Percentiles rank a stretch among this genome's conserved stretches.
phyloP scores from a whole-genome alignment of 306 rosid genomes.

The Lagenaria siceraria region DNA sequence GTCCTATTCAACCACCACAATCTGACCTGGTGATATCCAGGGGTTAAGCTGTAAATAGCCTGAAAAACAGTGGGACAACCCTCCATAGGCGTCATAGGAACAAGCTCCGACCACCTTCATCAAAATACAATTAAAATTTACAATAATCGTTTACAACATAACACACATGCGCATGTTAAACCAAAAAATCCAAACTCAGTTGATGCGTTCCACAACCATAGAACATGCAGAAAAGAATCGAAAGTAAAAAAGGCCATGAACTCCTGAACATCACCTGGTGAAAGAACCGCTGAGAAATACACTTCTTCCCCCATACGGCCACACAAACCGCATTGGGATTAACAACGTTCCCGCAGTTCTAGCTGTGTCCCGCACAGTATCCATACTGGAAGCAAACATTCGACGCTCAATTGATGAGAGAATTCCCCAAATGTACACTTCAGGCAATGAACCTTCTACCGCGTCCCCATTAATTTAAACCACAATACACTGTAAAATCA shows the following conservation, averaged over 20 bases:
- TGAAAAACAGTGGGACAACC: slow-evolving; percentile 90
- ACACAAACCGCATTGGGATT: slow-evolving; percentile 81
- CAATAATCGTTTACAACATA: neutral
- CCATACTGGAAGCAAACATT: slow-evolving; percentile 63
- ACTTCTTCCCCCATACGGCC: slow-evolving; percentile 87
- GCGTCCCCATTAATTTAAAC: slow-evolving; percentile 21
- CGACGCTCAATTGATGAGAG: neutral
- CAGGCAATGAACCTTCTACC: slow-evolving; percentile 25
- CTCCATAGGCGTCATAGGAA: slow-evolving; percentile 85
- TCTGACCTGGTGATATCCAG: slow-evolving; percentile 88
- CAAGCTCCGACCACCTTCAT: slow-evolving; percentile 87
- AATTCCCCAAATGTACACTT: slow-evolving; percentile 19
- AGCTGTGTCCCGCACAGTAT: slow-evolving; percentile 38
- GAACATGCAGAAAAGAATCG: neutral
- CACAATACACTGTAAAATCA: slow-evolving; percentile 14
- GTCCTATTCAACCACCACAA: slow-evolving; percentile 10
- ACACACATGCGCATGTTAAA: neutral
- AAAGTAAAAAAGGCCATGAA: neutral
- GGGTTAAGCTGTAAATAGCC: slow-evolving; percentile 67
- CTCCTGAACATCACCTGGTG: slow-evolving; percentile 34
- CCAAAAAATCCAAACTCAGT: neutral
- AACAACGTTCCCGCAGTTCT: slow-evolving; percentile 51
- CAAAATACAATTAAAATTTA: neutral
- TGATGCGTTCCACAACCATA: neutral
- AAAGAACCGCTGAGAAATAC: slow-evolving; percentile 85